Conservation (phyloP, 345 rosid species). For the Pistacia integerrima region DNA sequence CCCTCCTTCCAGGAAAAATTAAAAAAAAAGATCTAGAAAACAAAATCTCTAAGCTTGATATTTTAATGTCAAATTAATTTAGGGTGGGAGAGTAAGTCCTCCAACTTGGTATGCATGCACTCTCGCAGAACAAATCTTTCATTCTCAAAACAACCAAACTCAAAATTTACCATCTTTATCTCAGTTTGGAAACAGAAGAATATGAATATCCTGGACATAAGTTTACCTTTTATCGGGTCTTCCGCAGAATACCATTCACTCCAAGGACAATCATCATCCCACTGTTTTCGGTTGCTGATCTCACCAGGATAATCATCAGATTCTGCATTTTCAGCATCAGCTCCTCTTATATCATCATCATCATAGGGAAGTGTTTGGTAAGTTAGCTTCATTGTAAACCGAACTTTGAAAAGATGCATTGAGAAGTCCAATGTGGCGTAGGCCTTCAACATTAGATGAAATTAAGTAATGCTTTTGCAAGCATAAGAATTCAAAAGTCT, state of each 20-base stretch:
- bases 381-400: conserved; percentile 82
- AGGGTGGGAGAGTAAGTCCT: neutral
- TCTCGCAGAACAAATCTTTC: neutral
- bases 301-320: conserved; percentile 46
- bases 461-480: conserved; percentile 9
- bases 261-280: conserved; percentile 99
- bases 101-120: neutral
- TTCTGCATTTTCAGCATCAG: conserved; percentile 54
- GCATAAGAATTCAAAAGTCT: conserved; percentile 11
- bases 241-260: conserved; percentile 98
- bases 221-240: conserved; percentile 81
- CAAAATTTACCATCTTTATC: neutral
- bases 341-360: conserved; percentile 61
- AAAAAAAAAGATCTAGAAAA: neutral
- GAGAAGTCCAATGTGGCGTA: conserved; percentile 74
- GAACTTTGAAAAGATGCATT: conserved; percentile 66
- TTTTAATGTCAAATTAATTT: neutral
- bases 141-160: conserved; percentile 4
- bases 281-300: conserved; percentile 52
- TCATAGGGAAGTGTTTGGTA: conserved; percentile 72
- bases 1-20: neutral
- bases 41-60: neutral
- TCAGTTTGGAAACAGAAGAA: neutral
- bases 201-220: conserved; percentile 4
- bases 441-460: conserved; percentile 57